phyloP scores from a whole-genome alignment of 2,329 filamentous ascomycete genomes.

The Ophiostoma perfectum region DNA sequence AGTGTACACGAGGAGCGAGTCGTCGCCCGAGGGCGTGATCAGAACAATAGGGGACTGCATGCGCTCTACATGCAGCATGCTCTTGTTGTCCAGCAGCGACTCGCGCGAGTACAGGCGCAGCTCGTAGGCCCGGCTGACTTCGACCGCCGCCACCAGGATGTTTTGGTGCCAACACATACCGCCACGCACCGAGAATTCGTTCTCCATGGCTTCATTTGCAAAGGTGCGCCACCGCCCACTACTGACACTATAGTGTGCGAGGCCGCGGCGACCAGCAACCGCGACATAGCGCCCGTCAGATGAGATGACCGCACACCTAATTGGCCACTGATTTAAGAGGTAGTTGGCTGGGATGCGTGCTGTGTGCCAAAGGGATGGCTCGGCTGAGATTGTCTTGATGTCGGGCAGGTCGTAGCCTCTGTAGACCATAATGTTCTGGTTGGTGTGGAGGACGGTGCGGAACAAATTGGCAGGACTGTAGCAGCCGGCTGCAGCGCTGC shows the following conservation, averaged over 20 bases:
- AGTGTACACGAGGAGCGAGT: slow-evolving; percentile 93
- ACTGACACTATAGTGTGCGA: slow-evolving; percentile 92
- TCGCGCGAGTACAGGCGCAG: slow-evolving; percentile 92
- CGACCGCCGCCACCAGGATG: slow-evolving; percentile 87
- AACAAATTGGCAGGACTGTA: slow-evolving; percentile 89
- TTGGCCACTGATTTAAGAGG: slow-evolving; percentile 87
- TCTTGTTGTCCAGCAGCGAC: slow-evolving; percentile 64
- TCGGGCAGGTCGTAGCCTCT: slow-evolving; percentile 88
- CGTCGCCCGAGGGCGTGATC: slow-evolving; percentile 81
- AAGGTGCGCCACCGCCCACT: slow-evolving; percentile 97
- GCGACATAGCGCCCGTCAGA: slow-evolving; percentile 90
- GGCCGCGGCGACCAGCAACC: slow-evolving; percentile 84
- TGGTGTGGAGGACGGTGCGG: slow-evolving; percentile 81
- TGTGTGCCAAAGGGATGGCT: slow-evolving; percentile 92
- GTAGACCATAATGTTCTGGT: slow-evolving; percentile 84
- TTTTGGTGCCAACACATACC: slow-evolving; percentile 99
- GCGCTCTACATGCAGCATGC: slow-evolving; percentile 68
- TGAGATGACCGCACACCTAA: slow-evolving; percentile 79
- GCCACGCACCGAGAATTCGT: slow-evolving; percentile 85
- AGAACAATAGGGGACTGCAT: slow-evolving; percentile 84
- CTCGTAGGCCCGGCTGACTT: slow-evolving; percentile 74
- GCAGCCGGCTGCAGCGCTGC: slow-evolving; percentile 86
- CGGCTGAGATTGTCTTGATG: slow-evolving; percentile 83
- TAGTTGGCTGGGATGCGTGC: slow-evolving; percentile 80
- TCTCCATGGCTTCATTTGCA: slow-evolving; percentile 70